Conservation (phyloP, 2,329 filamentous ascomycete species). For the Sphaerulina populicola region DNA sequence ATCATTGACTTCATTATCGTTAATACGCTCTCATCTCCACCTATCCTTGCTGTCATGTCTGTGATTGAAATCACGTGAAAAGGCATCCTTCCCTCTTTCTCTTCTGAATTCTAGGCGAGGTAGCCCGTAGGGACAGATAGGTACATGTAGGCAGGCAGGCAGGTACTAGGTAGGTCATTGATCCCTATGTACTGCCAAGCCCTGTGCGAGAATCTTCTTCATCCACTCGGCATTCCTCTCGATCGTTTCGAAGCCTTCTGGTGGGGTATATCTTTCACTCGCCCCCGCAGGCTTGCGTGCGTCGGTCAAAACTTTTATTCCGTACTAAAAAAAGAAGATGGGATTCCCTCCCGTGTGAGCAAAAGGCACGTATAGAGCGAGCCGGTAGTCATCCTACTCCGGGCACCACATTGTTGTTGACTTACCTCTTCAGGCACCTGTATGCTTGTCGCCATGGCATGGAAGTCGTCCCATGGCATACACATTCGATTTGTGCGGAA, state of each 20-base stretch:
- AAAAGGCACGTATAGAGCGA: too few relatives aligned
- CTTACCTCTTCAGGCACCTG: background rate
- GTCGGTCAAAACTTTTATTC: background rate
- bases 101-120: too few relatives aligned
- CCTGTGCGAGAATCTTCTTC: background rate
- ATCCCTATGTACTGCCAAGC: too few relatives aligned
- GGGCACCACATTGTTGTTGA: too few relatives aligned
- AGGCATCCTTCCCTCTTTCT: too few relatives aligned
- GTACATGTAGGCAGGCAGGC: too few relatives aligned
- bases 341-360: background rate
- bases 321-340: background rate
- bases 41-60: too few relatives aligned
- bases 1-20: background rate
- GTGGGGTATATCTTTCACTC: background rate
- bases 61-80: too few relatives aligned
- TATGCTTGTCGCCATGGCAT: background rate
- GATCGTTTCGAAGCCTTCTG: background rate
- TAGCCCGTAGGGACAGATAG: too few relatives aligned
- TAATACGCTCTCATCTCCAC: too few relatives aligned
- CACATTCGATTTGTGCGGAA: slow-evolving; percentile 1
- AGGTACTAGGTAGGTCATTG: too few relatives aligned
- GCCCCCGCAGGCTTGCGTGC: background rate
- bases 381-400: too few relatives aligned
- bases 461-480: background rate
- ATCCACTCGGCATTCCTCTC: background rate